Percentiles rank a stretch among this genome's conserved stretches.
Evolutionary conservation across 225 moss, liverwort and hornwort species (phyloP).

Genomic region (Marchantia paleacea): DNA sequence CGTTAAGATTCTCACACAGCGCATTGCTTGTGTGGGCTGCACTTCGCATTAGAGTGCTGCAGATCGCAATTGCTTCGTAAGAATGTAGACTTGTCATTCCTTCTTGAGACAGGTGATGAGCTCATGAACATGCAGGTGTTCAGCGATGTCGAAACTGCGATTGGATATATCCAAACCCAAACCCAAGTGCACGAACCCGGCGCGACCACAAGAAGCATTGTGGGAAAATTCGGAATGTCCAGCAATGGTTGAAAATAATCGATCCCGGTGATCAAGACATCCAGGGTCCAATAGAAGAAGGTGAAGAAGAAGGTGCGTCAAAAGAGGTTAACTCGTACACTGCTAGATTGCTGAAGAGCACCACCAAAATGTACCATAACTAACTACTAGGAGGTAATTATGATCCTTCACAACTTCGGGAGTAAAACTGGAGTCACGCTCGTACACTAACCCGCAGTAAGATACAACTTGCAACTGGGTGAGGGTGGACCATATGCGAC

Average conservation of each 20-base stretch:
- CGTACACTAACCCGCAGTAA: too few relatives aligned
- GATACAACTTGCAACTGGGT: too few relatives aligned
- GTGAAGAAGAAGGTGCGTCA: constrained; percentile 17
- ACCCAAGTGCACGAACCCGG: constrained; percentile 29
- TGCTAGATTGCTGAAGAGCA: not conserved
- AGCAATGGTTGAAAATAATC: constrained; percentile 30
- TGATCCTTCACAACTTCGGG: too few relatives aligned
- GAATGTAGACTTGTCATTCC: not conserved
- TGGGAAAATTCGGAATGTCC: constrained; percentile 37
- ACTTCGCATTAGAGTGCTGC: not conserved
- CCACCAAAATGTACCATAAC: not conserved
- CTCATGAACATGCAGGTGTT: constrained; percentile 29
- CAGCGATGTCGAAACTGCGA: constrained; percentile 41
- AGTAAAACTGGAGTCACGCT: too few relatives aligned
- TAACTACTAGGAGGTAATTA: too few relatives aligned
- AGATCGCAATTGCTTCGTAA: not conserved
- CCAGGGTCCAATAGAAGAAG: constrained; percentile 8
- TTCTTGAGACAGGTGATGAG: not conserved
- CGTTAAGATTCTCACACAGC: not conserved
- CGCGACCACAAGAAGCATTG: constrained; percentile 43
- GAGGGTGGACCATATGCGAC: too few relatives aligned
- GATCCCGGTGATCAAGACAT: constrained; percentile 2
- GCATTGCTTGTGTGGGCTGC: not conserved
- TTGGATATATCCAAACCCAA: constrained; percentile 35
- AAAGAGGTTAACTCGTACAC: not conserved